Percentiles rank a stretch among this genome's conserved stretches.
These are phyloP conservation scores for Mycogone perniciosa DNA, from an alignment of 2,329 filamentous ascomycete species.

Conservation along the genomic window DNA sequence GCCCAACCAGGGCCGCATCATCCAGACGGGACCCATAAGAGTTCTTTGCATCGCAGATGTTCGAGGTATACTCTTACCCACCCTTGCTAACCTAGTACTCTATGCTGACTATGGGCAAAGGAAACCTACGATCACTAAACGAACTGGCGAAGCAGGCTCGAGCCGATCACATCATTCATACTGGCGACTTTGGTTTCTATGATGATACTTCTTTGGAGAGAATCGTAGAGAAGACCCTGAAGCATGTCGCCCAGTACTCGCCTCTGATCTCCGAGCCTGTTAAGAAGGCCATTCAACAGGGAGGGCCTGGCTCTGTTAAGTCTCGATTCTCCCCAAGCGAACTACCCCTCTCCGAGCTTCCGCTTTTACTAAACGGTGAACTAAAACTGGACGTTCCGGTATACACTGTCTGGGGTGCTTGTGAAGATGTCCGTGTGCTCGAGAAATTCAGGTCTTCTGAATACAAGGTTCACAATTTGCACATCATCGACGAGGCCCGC, in stretches of 20 bases:
- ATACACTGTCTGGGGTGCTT: conserved; percentile 98
- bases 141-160: conserved; percentile 91
- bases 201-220: conserved; percentile 92
- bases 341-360: conserved; percentile 86
- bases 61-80: conserved; percentile 45
- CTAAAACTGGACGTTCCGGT: conserved; percentile 92
- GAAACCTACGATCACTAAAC: conserved; percentile 91
- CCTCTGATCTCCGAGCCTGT: conserved; percentile 77
- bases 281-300: conserved; percentile 60
- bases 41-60: conserved; percentile 67
- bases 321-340: conserved; percentile 73
- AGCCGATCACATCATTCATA: conserved; percentile 97
- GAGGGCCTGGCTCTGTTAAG: conserved; percentile 74
- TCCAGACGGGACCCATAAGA: conserved; percentile 59
- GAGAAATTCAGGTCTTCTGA: conserved; percentile 97
- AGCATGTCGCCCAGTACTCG: conserved; percentile 98
- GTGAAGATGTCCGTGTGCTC: conserved; percentile 93
- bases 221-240: conserved; percentile 97
- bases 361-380: conserved; percentile 79
- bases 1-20: conserved; percentile 60
- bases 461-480: conserved; percentile 95
- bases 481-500: conserved; percentile 97
- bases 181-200: conserved; percentile 98
- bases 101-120: conserved; percentile 40
- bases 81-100: neutral